Base-by-base conservation (phyloP, 2,329 filamentous ascomycete genomes). In the Xylaria sp. region DNA sequence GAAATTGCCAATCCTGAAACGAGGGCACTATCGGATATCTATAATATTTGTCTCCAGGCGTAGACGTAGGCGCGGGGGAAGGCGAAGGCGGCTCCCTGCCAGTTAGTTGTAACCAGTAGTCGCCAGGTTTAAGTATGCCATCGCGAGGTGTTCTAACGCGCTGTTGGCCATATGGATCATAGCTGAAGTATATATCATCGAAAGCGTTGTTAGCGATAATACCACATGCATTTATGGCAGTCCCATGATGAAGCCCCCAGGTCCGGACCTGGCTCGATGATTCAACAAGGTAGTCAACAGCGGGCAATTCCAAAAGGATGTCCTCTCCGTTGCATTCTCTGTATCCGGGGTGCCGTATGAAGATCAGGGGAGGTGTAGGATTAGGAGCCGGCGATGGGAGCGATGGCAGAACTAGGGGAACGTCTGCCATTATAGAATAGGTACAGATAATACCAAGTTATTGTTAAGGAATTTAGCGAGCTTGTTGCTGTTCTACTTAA, bases 101-200 rank as follows among this genome's bases (percentile, higher is more conserved):
- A 19, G 14, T 47, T n/a, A 47, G 14, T 47, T 47, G 42, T 14
- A 47, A 6, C 42, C 42, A 47, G n/a, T 47, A 47, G 42, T 47
- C 42, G 14, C 42, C 42, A 47, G 42, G 12, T 47, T 14, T 19
- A n/a, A 47, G 42, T 5, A 47, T 6, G 42, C 42, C 42, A 19
- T 47, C 42, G 42, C 42, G 42, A 47, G 42, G 42, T 47, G 42
- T 47, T 47, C n/a, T 5, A 47, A 47, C n/a, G 42, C 14, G 42
- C 14, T 47, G 8, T 47, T 17, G 42, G 42, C 42, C 42, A 12
- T 47, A 19, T 19, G 3, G 42, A 19, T 47, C 42, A 19, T n/a
- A 47, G 7, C 42, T 47, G 6, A 47, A 47, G n/a, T 47, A 47
- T 2, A 47, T 12, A 47, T 47, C 42, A 47, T 47, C 42, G 42